phyloP scores from a whole-genome alignment of 371 early-diverging fungal genomes.

The Umbelopsis sp. region DNA sequence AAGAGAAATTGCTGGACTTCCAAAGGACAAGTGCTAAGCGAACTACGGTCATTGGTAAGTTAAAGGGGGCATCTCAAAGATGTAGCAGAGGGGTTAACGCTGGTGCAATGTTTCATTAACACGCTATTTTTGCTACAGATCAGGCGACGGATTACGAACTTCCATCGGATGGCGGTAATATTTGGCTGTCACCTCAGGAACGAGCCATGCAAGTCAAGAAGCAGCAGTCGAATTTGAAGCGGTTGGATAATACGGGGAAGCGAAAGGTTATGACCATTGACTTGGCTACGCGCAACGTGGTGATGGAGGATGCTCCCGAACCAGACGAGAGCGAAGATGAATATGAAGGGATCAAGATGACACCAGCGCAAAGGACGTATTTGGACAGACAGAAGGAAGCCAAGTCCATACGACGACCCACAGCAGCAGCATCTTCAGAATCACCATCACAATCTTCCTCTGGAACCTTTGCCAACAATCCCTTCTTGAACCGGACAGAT shows the following conservation, averaged over 20 bases:
- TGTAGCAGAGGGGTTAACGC: too few relatives aligned
- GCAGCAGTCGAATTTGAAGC: conserved; percentile 55
- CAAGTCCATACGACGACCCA: background rate
- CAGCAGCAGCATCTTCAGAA: background rate
- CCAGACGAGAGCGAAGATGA: conserved; percentile 28
- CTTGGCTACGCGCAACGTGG: conserved; percentile 58
- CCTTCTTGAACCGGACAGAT: conserved; percentile 38
- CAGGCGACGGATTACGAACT: conserved; percentile 78
- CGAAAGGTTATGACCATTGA: conserved; percentile 75
- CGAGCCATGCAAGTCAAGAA: conserved; percentile 54
- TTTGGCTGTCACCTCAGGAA: conserved; percentile 83
- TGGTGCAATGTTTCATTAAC: background rate
- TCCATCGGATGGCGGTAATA: conserved; percentile 63
- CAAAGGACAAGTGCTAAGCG: conserved; percentile 81
- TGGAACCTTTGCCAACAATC: conserved; percentile 50
- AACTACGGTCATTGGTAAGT: conserved; percentile 69
- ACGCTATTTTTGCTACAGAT: conserved; percentile 38
- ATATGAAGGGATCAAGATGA: conserved; percentile 24
- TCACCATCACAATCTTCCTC: conserved; percentile 26
- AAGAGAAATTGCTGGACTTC: conserved; percentile 77
- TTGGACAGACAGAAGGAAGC: conserved; percentile 19
- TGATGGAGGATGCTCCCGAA: conserved; percentile 38
- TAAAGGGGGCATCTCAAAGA: too few relatives aligned
- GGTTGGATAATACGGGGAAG: conserved; percentile 43
- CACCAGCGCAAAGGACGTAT: background rate